Base-by-base conservation (phyloP, 768 basidiomycete species). In the Leccinum olivaceopallidum region DNA sequence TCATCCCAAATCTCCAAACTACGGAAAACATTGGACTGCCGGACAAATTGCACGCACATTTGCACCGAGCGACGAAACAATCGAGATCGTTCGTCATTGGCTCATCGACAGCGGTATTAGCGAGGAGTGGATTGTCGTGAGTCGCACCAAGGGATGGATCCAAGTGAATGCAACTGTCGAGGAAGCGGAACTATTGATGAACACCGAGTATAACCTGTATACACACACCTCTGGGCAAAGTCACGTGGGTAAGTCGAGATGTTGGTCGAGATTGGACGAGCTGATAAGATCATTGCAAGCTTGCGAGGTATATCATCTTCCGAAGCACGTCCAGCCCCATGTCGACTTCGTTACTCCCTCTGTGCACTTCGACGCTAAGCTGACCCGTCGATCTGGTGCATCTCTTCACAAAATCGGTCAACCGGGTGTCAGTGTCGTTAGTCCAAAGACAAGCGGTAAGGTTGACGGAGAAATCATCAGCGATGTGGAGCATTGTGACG, bases 291-390 rank as follows among this genome's bases (percentile, higher is more conserved):
- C 6, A 56, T 47, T 4, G 13, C 26, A 28, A 75, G 75, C 63
- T 10, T 78, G 75, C 48, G 69, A 73, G 20, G 64, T 62, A 22
- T 77, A 74, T 53, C 67, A 73, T 44, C 66, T 77, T 34, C 76
- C 75, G 0, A 63, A 68, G 36, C 62, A 74, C 22, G 56, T 77
- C 26, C 63, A 57, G 9, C 54, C 67, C 2, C 76, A 78, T 42
- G 64, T 78, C 24, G 76, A 77, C 32, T 67, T 78, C 52, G 69
- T 77, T 44, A 69, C 63, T 5, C 76, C 75, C 9, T 70, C 76
- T 4, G 70, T 78, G 5, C 71, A 77, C 61, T 78, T 78, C 49
- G 69, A 71, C 48, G 34, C 58, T 9, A 63, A 58, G 61, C 28
- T 71, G 59, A 53, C 55, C 32, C 58, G 60, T 55, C 60, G 69